Base-by-base conservation (phyloP, 2,329 filamentous ascomycete species). In the Coniochaeta sp. region DNA sequence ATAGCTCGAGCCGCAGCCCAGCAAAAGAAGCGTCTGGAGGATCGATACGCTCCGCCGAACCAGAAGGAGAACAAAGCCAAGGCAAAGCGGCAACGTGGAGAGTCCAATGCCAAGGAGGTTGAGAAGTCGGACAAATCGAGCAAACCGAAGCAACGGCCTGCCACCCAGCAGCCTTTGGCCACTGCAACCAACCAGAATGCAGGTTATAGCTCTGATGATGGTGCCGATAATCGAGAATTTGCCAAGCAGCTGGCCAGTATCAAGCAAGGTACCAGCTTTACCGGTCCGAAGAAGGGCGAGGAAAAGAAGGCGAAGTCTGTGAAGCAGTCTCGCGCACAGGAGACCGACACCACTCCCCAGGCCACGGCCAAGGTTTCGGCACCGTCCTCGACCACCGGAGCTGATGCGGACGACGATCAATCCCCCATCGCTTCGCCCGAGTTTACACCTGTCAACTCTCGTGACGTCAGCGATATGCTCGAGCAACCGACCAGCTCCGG, bases 391-490 rank as follows among this genome's bases (percentile, higher is more conserved):
- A 88, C 86, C 59, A 84, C 85, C 52, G 89, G 85, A 58, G 88
- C 81, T 33, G 90, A 93, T 70, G 90, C 87, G 16, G 91, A 95
- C 68, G 90, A 96, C 68, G 91, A 96, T 68, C 78, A 88, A 67
- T 92, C 91, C 3, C 80, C 89, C 8, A 80, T 82, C 61, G 79
- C 80, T 52, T 93, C 90, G 12, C 89, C 91, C 34, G 78, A 84
- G 58, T 76, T 82, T 24, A 71, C 67, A 38, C 78, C 84, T n/a
- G 79, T 78, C 16, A 81, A 84, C 61, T 81, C 83, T 62, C 85
- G 83, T 59, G 90, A 90, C 70, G 85, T 97, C 61, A 89, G 89
- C 59, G 93, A 97, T 75, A 98, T 98, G 93, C 86, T 98, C 17
- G 92, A 96, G 75, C 79, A 89, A 57, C 76, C 84, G 59, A 64